Evolutionary conservation across 805 yeast species (phyloP).

Genomic region (Myxozyma vanderwaltii): DNA sequence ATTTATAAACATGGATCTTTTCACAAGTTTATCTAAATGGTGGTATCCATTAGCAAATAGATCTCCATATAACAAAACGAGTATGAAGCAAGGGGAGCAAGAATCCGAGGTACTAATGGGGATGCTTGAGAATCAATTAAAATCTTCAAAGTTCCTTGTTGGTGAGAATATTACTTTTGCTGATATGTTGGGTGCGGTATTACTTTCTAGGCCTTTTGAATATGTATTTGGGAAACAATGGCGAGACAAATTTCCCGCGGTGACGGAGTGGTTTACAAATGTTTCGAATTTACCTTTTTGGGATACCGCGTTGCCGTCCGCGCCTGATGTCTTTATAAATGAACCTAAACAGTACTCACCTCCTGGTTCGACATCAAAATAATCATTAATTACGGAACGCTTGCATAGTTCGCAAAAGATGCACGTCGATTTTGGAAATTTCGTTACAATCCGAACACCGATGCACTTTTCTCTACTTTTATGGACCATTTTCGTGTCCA

Average conservation of each 20-base stretch:
- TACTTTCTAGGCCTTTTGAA: constrained; percentile 57
- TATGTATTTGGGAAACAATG: constrained; percentile 63
- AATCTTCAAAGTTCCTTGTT: constrained; percentile 64
- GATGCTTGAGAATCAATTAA: constrained; percentile 54
- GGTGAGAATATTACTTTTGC: constrained; percentile 69
- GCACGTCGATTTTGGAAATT: too few relatives aligned
- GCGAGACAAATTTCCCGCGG: constrained; percentile 62
- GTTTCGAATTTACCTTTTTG: constrained; percentile 50
- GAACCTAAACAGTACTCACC: constrained; percentile 68
- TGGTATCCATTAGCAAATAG: constrained; percentile 53
- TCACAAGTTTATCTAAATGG: constrained; percentile 51
- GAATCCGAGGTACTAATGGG: too few relatives aligned
- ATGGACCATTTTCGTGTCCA: too few relatives aligned
- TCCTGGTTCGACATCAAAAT: constrained; percentile 55
- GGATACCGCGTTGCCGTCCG: constrained; percentile 49
- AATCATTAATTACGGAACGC: too few relatives aligned
- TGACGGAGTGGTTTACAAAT: constrained; percentile 72
- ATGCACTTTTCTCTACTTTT: too few relatives aligned
- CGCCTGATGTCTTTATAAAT: constrained; percentile 56
- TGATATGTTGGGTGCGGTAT: constrained; percentile 59
- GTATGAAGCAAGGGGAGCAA: too few relatives aligned
- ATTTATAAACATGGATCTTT: constrained; percentile 67
- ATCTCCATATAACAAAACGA: too few relatives aligned
- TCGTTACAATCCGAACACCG: too few relatives aligned
- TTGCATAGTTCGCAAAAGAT: too few relatives aligned